Percentiles rank a stretch among this genome's conserved stretches.
phyloP scores from a whole-genome alignment of 805 yeast genomes.

The Brettanomyces sp. region DNA sequence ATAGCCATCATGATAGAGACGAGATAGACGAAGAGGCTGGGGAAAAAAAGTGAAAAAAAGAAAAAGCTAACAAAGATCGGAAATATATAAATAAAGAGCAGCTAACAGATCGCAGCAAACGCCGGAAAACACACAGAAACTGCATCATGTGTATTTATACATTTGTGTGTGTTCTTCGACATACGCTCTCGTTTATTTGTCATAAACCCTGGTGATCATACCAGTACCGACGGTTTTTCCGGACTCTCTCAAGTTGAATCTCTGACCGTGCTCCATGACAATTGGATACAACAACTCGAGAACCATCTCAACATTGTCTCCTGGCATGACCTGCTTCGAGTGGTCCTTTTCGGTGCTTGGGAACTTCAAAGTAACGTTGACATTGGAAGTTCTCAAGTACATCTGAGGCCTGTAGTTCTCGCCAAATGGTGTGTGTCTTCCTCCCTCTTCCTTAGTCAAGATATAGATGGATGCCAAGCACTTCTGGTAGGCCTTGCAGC shows the following conservation, averaged over 20 bases:
- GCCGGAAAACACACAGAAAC: background rate
- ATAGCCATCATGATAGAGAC: too few species aligned
- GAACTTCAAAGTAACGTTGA: conserved; percentile 82
- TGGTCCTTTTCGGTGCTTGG: conserved; percentile 74
- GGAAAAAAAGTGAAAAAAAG: too few species aligned
- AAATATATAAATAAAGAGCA: too few species aligned
- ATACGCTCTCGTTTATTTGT: conserved; percentile 3
- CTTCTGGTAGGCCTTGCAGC: conserved; percentile 88
- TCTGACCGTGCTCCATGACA: conserved; percentile 92
- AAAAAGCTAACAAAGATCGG: too few species aligned
- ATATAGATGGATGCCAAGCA: conserved; percentile 89
- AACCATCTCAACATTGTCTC: conserved; percentile 96
- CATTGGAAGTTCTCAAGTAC: conserved; percentile 94
- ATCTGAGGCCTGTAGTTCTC: conserved; percentile 97
- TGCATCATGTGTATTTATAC: background rate
- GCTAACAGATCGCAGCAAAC: too few species aligned
- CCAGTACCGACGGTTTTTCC: conserved; percentile 99
- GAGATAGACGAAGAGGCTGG: too few species aligned
- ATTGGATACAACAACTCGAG: conserved; percentile 85
- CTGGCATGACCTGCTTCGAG: conserved; percentile 89
- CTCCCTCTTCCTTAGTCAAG: conserved; percentile 96
- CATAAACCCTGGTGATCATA: conserved; percentile 66
- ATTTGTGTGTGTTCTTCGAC: background rate
- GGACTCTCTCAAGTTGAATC: conserved; percentile 99
- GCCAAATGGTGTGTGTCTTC: conserved; percentile 96